A percentile compares a stretch with the other conserved stretches of the same genome.
Evolutionary conservation across 169 alveolate species (phyloP).

Genomic region (Plasmodium reichenowi): DNA sequence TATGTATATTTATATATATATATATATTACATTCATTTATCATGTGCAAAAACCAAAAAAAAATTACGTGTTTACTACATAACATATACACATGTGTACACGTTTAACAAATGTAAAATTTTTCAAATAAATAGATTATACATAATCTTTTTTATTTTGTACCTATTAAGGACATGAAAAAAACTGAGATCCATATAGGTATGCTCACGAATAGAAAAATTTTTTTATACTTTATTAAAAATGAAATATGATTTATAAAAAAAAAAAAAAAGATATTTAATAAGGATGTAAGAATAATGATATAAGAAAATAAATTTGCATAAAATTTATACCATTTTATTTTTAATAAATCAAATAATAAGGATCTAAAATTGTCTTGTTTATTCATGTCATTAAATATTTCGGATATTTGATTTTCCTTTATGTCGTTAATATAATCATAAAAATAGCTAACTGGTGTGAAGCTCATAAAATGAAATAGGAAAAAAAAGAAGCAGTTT

Average conservation of each 20-base stretch:
- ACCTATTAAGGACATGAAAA: slow-evolving; percentile 35
- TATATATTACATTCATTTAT: neutral
- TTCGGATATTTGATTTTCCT: slow-evolving; percentile 21
- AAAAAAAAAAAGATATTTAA: slow-evolving; percentile 34
- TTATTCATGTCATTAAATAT: slow-evolving; percentile 11
- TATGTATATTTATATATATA: neutral
- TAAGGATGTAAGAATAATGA: slow-evolving; percentile 20
- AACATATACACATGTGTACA: too few relatives aligned
- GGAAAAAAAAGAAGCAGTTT: slow-evolving; percentile 19
- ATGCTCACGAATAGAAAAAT: slow-evolving; percentile 30
- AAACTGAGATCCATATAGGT: slow-evolving; percentile 18
- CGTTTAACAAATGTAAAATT: too few relatives aligned
- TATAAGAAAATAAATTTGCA: slow-evolving; percentile 38
- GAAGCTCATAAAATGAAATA: slow-evolving; percentile 36
- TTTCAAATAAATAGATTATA: too few relatives aligned
- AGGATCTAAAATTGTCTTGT: slow-evolving; percentile 13
- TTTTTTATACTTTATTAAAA: slow-evolving; percentile 42
- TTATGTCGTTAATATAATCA: slow-evolving; percentile 54
- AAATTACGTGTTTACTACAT: too few relatives aligned
- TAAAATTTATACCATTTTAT: slow-evolving; percentile 35
- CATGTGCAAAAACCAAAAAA: too few relatives aligned
- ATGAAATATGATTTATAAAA: slow-evolving; percentile 16
- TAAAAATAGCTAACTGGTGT: slow-evolving; percentile 26
- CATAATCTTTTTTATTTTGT: neutral
- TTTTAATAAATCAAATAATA: slow-evolving; percentile 19